Base-by-base conservation (phyloP, 352 stramenopile species). In the Pythium brassicae region DNA sequence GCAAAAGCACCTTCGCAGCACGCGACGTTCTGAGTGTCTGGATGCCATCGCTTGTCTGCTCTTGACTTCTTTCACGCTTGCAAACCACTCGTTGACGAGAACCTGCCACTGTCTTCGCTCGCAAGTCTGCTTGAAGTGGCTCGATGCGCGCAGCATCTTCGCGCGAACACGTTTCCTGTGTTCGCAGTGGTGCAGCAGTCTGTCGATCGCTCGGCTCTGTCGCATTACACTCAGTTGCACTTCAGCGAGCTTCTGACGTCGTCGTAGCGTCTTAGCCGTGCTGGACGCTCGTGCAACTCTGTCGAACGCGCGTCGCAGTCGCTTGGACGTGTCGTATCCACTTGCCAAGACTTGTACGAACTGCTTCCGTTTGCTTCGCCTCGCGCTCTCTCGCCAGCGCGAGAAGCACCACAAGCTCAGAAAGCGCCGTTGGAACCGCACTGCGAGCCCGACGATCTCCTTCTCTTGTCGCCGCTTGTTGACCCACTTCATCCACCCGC, bases 341-440 rank as follows among this genome's bases (percentile, higher is more conserved):
- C n/a, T n/a, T n/a, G n/a, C n/a, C n/a, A n/a, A n/a, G n/a, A n/a
- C n/a, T n/a, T n/a, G n/a, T n/a, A n/a, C n/a, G n/a, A n/a, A n/a
- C n/a, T n/a, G n/a, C n/a, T n/a, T n/a, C n/a, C n/a, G n/a, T n/a
- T n/a, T n/a, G n/a, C n/a, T n/a, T n/a, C n/a, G n/a, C n/a, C n/a
- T n/a, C n/a, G n/a, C 34, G 32, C 55, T 60, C 4, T 11, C 27
- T 51, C 40, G 55, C 75, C 78, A 88, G 10, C 66, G 17, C 10
- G 17, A n/a, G 12, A 85, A 68, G 45, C 58, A 65, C 23, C 75
- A 82, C 23, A 63, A 50, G 22, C 32, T 60, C 23, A 68, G 72
- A 47, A 83, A 79, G 5, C 63, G 72, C 9, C 62, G 55, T 6
- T 66, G 57, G 19, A 84, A 87, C 1, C 25, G 45, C 17, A 72